phyloP scores from a whole-genome alignment of 2,329 filamentous ascomycete genomes.

The Fusarium buharicum region DNA sequence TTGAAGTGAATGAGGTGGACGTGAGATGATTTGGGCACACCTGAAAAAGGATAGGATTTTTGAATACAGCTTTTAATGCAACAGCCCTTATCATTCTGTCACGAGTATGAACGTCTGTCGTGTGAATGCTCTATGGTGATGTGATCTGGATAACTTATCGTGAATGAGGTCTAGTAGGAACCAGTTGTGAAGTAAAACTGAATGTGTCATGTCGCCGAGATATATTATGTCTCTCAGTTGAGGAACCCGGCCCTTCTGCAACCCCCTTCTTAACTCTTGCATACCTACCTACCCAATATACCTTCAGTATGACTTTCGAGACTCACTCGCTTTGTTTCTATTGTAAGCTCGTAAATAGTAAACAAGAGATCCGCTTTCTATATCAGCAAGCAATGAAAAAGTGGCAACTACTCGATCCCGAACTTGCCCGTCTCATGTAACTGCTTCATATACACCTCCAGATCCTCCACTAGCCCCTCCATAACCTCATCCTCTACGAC shows the following conservation, averaged over 20 bases:
- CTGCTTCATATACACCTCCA: conserved; percentile 42
- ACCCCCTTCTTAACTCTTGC: no score
- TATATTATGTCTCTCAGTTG: no score
- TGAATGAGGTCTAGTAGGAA: no score
- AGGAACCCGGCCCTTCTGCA: no score
- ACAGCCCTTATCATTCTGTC: conserved; percentile 14
- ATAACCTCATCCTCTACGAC: conserved; percentile 54
- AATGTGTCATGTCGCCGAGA: no score
- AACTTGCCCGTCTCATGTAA: conserved; percentile 44
- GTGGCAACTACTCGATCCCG: not conserved
- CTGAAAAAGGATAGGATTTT: conserved; percentile 28
- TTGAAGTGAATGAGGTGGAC: conserved; percentile 34
- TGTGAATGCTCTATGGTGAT: not conserved
- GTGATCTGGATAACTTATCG: not conserved
- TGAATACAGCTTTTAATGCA: conserved; percentile 40
- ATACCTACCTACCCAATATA: no score
- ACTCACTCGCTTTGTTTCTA: no score
- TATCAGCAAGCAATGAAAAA: not conserved
- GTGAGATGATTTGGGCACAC: conserved; percentile 25
- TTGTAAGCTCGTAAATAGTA: no score
- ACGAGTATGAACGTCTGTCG: not conserved
- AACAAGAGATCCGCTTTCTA: not conserved
- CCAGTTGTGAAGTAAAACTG: no score
- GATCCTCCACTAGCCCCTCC: conserved; percentile 51
- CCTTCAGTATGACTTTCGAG: no score